Conservation (phyloP, 306 rosid genomes). For the Aeschynomene evenia region DNA sequence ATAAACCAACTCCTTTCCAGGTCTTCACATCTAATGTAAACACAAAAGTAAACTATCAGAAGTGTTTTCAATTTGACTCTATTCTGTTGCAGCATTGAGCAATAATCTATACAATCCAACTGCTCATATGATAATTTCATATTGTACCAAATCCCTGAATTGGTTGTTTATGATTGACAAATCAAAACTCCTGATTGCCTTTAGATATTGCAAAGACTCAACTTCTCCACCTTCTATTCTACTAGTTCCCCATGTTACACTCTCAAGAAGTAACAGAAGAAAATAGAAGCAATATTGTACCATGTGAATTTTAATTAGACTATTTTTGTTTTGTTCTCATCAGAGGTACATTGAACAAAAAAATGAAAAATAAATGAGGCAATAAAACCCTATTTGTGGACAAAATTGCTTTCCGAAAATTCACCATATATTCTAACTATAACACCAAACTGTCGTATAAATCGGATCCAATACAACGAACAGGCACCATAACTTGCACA, state of each 20-base stretch:
- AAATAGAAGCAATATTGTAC: not conserved
- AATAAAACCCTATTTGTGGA: not conserved
- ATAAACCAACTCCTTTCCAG: not conserved
- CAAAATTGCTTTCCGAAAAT: conserved; percentile 6
- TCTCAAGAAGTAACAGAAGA: not conserved
- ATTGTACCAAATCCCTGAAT: not conserved
- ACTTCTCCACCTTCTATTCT: not conserved
- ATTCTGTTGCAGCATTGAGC: not conserved
- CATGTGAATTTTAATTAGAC: not conserved
- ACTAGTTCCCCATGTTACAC: not conserved
- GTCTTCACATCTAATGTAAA: not conserved
- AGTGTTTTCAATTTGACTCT: not conserved
- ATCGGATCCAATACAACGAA: not conserved
- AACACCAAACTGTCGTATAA: not conserved
- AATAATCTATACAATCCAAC: not conserved
- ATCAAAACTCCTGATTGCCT: not conserved
- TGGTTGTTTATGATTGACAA: not conserved
- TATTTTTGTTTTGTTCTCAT: not conserved
- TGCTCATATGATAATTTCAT: not conserved
- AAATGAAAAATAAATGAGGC: not conserved
- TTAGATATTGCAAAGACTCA: not conserved
- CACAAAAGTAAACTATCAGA: not conserved
- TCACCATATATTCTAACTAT: not conserved
- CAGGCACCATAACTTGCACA: not conserved
- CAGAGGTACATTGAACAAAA: not conserved